These are phyloP conservation scores for Alternaria sp. DNA, from an alignment of 2,329 filamentous ascomycete species.

Conservation along the genomic window DNA sequence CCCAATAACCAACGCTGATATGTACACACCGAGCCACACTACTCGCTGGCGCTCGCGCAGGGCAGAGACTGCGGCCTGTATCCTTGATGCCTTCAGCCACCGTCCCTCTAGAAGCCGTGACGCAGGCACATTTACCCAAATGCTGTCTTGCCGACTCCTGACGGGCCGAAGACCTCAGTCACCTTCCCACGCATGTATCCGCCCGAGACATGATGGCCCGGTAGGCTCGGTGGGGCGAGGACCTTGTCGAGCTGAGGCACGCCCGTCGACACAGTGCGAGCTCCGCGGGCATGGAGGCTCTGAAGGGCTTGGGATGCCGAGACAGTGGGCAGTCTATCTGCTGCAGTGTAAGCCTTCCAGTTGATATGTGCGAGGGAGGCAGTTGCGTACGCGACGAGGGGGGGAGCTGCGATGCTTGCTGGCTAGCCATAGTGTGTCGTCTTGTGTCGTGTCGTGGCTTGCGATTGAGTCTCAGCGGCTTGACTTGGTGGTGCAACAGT, in stretches of 20 bases:
- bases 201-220: constrained; percentile 33
- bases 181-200: constrained; percentile 80
- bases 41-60: constrained; percentile 69
- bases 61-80: constrained; percentile 73
- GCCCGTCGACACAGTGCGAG: constrained; percentile 58
- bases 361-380: not conserved
- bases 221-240: constrained; percentile 40
- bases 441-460: constrained; percentile 20
- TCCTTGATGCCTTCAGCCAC: constrained; percentile 58
- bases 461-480: constrained; percentile 9
- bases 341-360: constrained; percentile 24
- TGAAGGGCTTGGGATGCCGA: constrained; percentile 77
- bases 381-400: constrained; percentile 50
- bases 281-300: constrained; percentile 62
- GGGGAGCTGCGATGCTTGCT: constrained; percentile 36
- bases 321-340: constrained; percentile 79
- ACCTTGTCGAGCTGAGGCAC: constrained; percentile 58
- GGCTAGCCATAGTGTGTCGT: constrained; percentile 41
- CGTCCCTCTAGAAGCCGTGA: constrained; percentile 19
- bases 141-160: constrained; percentile 84
- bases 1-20: constrained; percentile 4
- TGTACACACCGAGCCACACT: constrained; percentile 80
- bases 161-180: constrained; percentile 87
- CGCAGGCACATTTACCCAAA: constrained; percentile 69
- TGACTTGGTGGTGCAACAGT: constrained; percentile 15